These are phyloP conservation scores for Pseudonitzschia pungens DNA, from an alignment of 108 stramenopile genomes.

Conservation along the genomic window DNA sequence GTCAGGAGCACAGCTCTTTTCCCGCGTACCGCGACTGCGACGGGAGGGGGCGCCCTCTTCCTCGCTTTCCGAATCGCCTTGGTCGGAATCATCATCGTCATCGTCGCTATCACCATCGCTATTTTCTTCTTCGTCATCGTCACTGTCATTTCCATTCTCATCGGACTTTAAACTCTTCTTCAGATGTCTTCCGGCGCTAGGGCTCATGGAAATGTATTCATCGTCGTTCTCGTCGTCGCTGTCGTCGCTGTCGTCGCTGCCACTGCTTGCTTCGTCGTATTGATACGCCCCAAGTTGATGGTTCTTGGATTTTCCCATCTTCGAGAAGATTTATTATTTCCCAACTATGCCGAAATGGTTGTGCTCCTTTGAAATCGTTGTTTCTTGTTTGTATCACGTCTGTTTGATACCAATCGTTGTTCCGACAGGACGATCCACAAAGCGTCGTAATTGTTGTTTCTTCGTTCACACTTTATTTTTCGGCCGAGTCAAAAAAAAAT, in stretches of 20 bases:
- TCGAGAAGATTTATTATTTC: too few species aligned
- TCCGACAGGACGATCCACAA: too few species aligned
- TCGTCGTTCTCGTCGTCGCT: background rate
- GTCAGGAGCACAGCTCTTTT: background rate
- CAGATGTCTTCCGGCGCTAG: too few species aligned
- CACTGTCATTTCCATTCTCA: background rate
- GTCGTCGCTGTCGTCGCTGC: conserved; percentile 4
- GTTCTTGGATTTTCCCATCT: background rate
- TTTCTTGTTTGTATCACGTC: background rate
- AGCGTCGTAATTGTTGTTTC: too few species aligned
- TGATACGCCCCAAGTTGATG: background rate
- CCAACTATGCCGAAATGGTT: too few species aligned
- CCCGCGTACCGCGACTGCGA: too few species aligned
- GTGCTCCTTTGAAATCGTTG: background rate
- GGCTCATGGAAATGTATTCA: background rate
- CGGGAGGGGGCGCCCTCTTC: too few species aligned
- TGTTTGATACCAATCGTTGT: too few species aligned
- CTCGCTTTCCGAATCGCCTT: conserved; percentile 4
- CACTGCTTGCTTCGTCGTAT: conserved; percentile 34
- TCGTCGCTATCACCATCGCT: conserved; percentile 4
- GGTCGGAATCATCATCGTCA: background rate
- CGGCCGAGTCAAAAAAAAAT: too few species aligned
- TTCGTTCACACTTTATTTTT: too few species aligned
- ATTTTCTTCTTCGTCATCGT: conserved; percentile 12
- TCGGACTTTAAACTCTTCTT: background rate